A percentile compares a stretch with the other conserved stretches of the same genome.
Conservation (phyloP, 441 rosid genomes). For the Isatis lusitanica region DNA sequence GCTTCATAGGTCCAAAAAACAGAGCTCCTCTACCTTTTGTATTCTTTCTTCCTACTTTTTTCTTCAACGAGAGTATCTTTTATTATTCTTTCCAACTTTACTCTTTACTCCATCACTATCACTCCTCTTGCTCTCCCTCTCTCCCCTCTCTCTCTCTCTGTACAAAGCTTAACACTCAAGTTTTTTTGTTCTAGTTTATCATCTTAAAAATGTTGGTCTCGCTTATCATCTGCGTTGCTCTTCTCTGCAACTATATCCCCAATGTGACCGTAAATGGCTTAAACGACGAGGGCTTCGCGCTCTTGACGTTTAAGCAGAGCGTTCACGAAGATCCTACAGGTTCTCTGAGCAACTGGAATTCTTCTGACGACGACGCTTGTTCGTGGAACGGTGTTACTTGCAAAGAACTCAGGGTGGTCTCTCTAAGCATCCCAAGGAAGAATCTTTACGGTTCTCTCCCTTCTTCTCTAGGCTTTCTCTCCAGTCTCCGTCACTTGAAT, state of each 20-base stretch:
- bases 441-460: conserved; percentile 75
- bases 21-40: conserved; percentile 38
- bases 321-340: conserved; percentile 73
- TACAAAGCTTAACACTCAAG: conserved; percentile 23
- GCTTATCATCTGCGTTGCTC: conserved; percentile 42
- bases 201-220: conserved; percentile 42
- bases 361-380: conserved; percentile 71
- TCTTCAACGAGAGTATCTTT: conserved; percentile 36
- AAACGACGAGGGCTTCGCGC: conserved; percentile 72
- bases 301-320: conserved; percentile 71
- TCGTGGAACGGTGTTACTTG: conserved; percentile 96
- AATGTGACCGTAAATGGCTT: conserved; percentile 35
- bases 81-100: conserved; percentile 37
- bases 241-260: conserved; percentile 41
- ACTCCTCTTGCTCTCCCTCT: conserved; percentile 29
- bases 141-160: conserved; percentile 16
- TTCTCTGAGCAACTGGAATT: conserved; percentile 82
- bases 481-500: conserved; percentile 83
- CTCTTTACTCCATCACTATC: conserved; percentile 32
- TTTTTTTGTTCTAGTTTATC: conserved; percentile 31
- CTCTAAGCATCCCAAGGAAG: conserved; percentile 85
- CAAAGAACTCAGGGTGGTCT: conserved; percentile 71
- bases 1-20: conserved; percentile 26
- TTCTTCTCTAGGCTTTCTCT: conserved; percentile 73
- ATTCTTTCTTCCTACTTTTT: conserved; percentile 25